phyloP scores from a whole-genome alignment of 306 rosid species.

The Alnus glutinosa region DNA sequence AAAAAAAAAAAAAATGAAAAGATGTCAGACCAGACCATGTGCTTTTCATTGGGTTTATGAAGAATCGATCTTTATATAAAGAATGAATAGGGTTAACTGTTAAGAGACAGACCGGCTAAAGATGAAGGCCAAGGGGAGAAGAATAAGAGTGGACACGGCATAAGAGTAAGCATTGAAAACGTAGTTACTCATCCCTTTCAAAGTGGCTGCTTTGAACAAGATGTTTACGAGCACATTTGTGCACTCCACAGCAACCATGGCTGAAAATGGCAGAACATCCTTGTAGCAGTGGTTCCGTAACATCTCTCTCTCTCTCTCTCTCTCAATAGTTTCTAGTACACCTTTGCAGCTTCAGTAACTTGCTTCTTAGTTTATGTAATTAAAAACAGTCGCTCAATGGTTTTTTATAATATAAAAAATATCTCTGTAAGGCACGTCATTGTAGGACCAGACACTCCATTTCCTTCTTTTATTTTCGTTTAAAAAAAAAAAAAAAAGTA shows the following conservation, averaged over 20 bases:
- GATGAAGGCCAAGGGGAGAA: slow-evolving; percentile 49
- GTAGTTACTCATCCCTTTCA: slow-evolving; percentile 47
- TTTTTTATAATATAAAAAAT: background rate
- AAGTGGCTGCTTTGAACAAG: slow-evolving; percentile 54
- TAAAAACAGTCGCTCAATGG: background rate
- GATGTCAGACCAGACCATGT: background rate
- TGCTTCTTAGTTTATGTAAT: background rate
- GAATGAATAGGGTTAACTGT: too few relatives aligned
- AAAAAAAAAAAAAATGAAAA: background rate
- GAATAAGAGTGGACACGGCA: slow-evolving; percentile 40
- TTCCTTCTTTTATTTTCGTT: too few relatives aligned
- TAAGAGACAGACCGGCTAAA: slow-evolving; percentile 37
- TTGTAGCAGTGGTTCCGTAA: slow-evolving; percentile 17
- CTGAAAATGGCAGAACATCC: slow-evolving; percentile 49
- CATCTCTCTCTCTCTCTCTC: slow-evolving; percentile 23
- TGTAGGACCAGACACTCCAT: too few relatives aligned
- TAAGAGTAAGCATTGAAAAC: slow-evolving; percentile 53
- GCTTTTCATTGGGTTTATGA: background rate
- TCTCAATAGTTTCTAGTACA: background rate
- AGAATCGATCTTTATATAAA: too few relatives aligned
- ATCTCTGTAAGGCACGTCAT: too few relatives aligned
- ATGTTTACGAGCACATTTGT: slow-evolving; percentile 42
- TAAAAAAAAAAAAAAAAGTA: too few relatives aligned
- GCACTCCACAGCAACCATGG: slow-evolving; percentile 49
- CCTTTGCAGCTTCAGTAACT: background rate